These are phyloP conservation scores for Penicillium italicum DNA, from an alignment of 2,329 filamentous ascomycete genomes.

Conservation along the genomic window DNA sequence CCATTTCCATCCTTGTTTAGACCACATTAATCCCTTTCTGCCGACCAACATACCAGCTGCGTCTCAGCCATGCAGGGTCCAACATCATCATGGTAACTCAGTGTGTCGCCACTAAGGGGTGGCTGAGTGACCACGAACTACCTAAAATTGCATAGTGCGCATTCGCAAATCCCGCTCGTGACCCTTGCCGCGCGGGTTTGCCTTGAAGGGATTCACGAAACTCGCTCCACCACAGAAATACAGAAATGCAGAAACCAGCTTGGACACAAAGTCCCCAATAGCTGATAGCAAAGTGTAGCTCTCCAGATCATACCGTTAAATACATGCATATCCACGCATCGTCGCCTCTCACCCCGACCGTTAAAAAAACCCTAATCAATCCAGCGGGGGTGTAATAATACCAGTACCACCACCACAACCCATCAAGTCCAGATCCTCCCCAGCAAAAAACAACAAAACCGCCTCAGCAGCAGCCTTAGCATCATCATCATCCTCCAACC, in stretches of 20 bases:
- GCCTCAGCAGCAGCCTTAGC: conserved; percentile 32
- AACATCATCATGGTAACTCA: conserved; percentile 6
- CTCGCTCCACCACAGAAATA: not conserved
- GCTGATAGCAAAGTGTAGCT: not conserved
- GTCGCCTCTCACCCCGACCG: not conserved
- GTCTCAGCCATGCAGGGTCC: conserved; percentile 8
- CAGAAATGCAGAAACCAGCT: not conserved
- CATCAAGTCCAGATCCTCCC: conserved; percentile 5
- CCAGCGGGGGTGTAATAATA: conserved; percentile 24
- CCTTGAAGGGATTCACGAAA: conserved; percentile 1
- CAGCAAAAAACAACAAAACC: conserved; percentile 32
- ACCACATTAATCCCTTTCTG: conserved; percentile 2
- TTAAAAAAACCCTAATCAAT: not conserved
- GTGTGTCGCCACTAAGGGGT: conserved; percentile 15
- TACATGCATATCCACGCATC: not conserved
- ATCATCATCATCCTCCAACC: conserved; percentile 29
- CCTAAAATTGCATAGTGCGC: too few relatives aligned
- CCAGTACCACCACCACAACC: conserved; percentile 9
- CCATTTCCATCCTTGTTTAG: not conserved
- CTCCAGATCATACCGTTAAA: not conserved
- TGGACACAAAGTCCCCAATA: not conserved
- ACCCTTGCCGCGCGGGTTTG: not conserved
- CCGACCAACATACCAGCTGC: conserved; percentile 15
- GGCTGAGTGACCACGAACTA: not conserved
- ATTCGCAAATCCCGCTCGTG: not conserved